These are phyloP conservation scores for Lactifluus rugatus DNA, from an alignment of 768 basidiomycete species.

Conservation along the genomic window DNA sequence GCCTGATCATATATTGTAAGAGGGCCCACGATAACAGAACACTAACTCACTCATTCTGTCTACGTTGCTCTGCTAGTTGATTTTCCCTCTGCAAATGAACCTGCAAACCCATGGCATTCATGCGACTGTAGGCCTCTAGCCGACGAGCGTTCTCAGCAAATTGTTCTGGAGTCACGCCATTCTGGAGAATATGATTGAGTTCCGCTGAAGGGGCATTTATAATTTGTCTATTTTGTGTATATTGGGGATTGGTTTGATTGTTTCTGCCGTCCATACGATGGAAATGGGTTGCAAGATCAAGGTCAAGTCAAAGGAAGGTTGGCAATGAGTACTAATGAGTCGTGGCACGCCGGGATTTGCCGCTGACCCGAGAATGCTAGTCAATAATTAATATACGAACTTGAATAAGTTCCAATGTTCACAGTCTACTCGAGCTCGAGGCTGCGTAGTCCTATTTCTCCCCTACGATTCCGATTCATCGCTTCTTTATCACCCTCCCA, in stretches of 20 bases:
- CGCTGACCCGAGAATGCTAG: not conserved
- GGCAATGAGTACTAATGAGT: not conserved
- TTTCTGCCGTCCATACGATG: conserved; percentile 8
- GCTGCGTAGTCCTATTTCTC: not conserved
- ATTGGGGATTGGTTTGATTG: not conserved
- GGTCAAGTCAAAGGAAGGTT: not conserved
- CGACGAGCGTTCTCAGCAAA: conserved; percentile 13
- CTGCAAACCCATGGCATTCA: conserved; percentile 11
- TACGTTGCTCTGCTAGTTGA: conserved; percentile 8
- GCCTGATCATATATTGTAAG: not conserved
- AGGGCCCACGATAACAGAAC: not conserved
- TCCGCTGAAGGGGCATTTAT: not conserved
- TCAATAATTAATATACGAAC: too few relatives aligned
- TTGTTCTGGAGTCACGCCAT: conserved; percentile 12
- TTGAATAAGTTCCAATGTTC: not conserved
- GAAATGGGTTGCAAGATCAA: not conserved
- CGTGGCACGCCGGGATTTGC: not conserved
- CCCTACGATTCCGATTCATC: conserved; percentile 32
- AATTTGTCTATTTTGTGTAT: not conserved
- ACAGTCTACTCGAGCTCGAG: not conserved
- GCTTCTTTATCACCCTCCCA: conserved; percentile 41
- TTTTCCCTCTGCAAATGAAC: conserved; percentile 8
- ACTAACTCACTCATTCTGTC: conserved; percentile 10
- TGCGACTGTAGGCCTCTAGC: conserved; percentile 6
- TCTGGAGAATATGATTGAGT: not conserved